Percentiles rank a stretch among this genome's conserved stretches.
These are phyloP conservation scores for Eimeria acervulina DNA, from an alignment of 169 alveolate species.

Conservation along the genomic window DNA sequence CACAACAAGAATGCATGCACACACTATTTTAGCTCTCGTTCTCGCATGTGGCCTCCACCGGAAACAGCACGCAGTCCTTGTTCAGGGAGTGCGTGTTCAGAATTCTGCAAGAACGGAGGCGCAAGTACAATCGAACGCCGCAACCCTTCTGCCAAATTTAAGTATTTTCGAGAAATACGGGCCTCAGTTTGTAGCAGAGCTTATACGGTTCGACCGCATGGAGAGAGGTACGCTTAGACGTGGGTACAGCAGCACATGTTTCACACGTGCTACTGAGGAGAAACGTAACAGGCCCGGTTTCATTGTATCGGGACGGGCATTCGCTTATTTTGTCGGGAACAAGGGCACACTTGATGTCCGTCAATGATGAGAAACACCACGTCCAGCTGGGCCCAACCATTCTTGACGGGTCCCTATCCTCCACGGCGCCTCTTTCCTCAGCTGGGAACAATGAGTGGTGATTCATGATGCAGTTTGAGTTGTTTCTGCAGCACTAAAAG, in stretches of 20 bases:
- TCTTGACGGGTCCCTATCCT: constrained; percentile 5
- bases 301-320: constrained; percentile 25
- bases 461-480: neutral
- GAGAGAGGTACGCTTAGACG: constrained; percentile 8
- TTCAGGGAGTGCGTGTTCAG: constrained; percentile 59
- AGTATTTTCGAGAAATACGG: neutral
- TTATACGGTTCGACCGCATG: constrained; percentile 35
- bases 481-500: neutral
- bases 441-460: constrained; percentile 54
- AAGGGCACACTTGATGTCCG: constrained; percentile 15
- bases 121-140: neutral
- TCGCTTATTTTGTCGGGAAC: constrained; percentile 14
- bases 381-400: constrained; percentile 49
- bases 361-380: constrained; percentile 12
- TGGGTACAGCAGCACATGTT: neutral
- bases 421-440: constrained; percentile 20
- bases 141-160: neutral
- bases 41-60: constrained; percentile 1
- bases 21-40: constrained; percentile 5
- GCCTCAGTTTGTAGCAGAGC: constrained; percentile 14
- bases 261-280: neutral
- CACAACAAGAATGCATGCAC: constrained; percentile 45
- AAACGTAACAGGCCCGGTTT: constrained; percentile 10
- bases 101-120: neutral
- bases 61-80: constrained; percentile 25